These are phyloP conservation scores for Didymella pinodella DNA, from an alignment of 2,329 filamentous ascomycete species.

Conservation along the genomic window DNA sequence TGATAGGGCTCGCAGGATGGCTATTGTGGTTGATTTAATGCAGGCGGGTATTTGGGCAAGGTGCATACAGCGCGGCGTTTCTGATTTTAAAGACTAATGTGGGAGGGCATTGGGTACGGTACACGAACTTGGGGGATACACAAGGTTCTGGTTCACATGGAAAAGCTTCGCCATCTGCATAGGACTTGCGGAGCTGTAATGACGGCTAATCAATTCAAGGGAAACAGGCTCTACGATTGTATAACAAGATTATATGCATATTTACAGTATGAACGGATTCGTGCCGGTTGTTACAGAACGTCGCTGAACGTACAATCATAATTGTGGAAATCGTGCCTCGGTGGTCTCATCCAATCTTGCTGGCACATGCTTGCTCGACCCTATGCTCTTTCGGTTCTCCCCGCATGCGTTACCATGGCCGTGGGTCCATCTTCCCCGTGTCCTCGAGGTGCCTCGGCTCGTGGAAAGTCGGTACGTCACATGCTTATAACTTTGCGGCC, in stretches of 20 bases:
- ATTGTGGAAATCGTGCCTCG: constrained; percentile 5
- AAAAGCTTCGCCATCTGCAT: background rate
- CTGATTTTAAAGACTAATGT: background rate
- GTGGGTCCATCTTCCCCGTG: background rate
- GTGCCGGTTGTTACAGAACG: background rate
- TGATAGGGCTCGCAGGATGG: constrained; percentile 43
- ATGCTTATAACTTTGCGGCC: constrained; percentile 17
- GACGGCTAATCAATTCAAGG: background rate
- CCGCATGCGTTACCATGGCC: constrained; percentile 7
- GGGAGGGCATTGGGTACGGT: background rate
- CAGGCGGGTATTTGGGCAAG: background rate
- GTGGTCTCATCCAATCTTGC: background rate
- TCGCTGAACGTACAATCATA: constrained; percentile 1
- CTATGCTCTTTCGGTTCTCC: background rate
- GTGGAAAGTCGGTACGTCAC: constrained; percentile 7
- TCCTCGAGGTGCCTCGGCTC: constrained; percentile 10
- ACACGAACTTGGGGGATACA: background rate
- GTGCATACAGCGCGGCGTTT: constrained; percentile 20
- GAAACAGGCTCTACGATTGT: background rate
- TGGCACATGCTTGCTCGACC: background rate
- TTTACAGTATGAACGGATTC: background rate
- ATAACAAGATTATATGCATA: background rate
- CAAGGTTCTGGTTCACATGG: background rate
- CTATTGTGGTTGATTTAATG: constrained; percentile 35
- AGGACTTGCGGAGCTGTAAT: background rate